Conservation (phyloP, 345 rosid species). For the Linum trigynum region DNA sequence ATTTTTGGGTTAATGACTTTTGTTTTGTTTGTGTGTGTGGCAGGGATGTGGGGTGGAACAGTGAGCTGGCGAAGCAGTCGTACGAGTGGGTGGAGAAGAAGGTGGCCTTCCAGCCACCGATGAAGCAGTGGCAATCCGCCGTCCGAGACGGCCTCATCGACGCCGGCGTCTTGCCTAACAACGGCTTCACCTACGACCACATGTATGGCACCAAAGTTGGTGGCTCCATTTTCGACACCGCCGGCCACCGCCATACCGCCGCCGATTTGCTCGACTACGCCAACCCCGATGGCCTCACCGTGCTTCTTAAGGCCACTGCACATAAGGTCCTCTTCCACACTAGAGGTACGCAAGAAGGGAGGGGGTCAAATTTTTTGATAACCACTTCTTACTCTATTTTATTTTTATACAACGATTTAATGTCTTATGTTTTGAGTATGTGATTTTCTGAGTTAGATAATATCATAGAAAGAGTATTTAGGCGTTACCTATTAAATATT, state of each 20-base stretch:
- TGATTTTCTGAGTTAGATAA: not conserved
- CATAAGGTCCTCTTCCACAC: not conserved
- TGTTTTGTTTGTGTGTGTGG: no score
- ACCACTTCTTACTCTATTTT: not conserved
- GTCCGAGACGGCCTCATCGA: conserved; percentile 70
- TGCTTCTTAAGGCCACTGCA: not conserved
- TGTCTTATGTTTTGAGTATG: not conserved
- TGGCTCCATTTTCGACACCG: conserved; percentile 79
- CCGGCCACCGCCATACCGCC: conserved; percentile 83
- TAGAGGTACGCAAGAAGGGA: not conserved
- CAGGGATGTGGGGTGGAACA: not conserved
- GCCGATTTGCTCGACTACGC: conserved; percentile 82
- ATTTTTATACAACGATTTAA: no score
- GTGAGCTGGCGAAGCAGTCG: conserved; percentile 58
- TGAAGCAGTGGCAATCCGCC: conserved; percentile 62
- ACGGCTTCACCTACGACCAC: conserved; percentile 90
- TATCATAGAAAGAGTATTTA: no score
- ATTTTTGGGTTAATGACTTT: no score
- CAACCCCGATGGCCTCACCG: conserved; percentile 12
- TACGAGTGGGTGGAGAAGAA: conserved; percentile 81
- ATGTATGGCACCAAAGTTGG: conserved; percentile 85
- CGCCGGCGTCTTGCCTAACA: conserved; percentile 70
- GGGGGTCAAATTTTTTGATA: no score
- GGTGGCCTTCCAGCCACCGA: conserved; percentile 59
- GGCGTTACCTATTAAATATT: no score